These are phyloP conservation scores for Debaryomyces coudertii DNA, from an alignment of 1,139 yeast genomes.

Conservation along the genomic window DNA sequence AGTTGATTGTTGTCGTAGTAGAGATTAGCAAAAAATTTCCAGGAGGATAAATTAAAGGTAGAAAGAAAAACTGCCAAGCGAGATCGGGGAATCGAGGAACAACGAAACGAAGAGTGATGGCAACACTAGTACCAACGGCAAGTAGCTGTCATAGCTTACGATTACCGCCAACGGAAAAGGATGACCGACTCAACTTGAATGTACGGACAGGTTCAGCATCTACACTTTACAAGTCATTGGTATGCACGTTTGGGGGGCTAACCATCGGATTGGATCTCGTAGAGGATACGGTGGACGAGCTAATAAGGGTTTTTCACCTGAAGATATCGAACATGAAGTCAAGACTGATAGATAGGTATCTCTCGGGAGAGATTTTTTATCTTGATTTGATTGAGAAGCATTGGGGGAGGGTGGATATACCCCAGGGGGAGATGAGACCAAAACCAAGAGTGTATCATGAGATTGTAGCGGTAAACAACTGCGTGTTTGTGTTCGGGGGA, in stretches of 20 bases:
- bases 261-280: slow-evolving; percentile 56
- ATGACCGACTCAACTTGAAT: slow-evolving; percentile 52
- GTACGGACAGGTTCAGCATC: slow-evolving; percentile 71
- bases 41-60: not conserved
- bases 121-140: slow-evolving; percentile 51
- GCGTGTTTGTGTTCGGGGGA: slow-evolving; percentile 67
- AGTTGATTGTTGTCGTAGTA: not conserved
- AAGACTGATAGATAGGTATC: slow-evolving; percentile 41
- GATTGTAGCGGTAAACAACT: slow-evolving; percentile 49
- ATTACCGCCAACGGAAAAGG: slow-evolving; percentile 50
- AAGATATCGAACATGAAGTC: slow-evolving; percentile 30
- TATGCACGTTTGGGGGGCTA: slow-evolving; percentile 71
- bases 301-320: slow-evolving; percentile 29
- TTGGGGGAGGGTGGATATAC: slow-evolving; percentile 50
- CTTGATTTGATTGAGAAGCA: slow-evolving; percentile 57
- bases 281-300: slow-evolving; percentile 38
- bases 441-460: slow-evolving; percentile 63
- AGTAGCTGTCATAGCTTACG: slow-evolving; percentile 51
- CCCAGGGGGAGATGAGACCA: slow-evolving; percentile 36
- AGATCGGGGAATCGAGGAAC: not conserved
- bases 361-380: slow-evolving; percentile 60
- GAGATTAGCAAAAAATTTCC: not conserved
- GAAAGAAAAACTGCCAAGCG: not conserved
- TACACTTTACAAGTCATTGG: slow-evolving; percentile 56
- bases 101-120: slow-evolving; percentile 27